Conservation (phyloP, 805 yeast species). For the Candida mattraensis region DNA sequence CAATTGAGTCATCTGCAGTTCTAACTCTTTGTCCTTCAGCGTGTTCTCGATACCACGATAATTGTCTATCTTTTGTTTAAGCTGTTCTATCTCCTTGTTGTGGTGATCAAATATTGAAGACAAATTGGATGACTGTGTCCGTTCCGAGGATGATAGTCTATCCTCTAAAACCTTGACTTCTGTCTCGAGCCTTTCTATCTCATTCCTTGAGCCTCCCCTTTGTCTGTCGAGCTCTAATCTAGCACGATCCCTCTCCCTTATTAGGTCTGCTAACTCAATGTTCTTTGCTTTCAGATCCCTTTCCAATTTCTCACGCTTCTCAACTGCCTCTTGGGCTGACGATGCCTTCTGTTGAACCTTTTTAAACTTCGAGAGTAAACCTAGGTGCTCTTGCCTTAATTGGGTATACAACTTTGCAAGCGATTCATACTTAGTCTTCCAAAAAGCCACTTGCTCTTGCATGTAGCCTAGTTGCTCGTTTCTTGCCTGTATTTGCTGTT, state of each 20-base stretch:
- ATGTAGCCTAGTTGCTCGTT: slow-evolving; percentile 41
- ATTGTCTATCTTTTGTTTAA: too few species aligned
- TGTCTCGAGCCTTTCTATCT: slow-evolving; percentile 63
- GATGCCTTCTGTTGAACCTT: slow-evolving; percentile 84
- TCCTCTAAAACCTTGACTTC: slow-evolving; percentile 61
- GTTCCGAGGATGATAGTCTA: slow-evolving; percentile 58
- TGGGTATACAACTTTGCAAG: slow-evolving; percentile 88
- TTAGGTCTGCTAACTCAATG: slow-evolving; percentile 83
- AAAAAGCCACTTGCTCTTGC: slow-evolving; percentile 71
- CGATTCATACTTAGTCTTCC: slow-evolving; percentile 87
- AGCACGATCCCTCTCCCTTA: slow-evolving; percentile 87
- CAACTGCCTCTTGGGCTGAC: slow-evolving; percentile 85
- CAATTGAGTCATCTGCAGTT: too few species aligned
- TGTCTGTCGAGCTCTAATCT: slow-evolving; percentile 75
- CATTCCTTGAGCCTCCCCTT: slow-evolving; percentile 62
- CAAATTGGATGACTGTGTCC: slow-evolving; percentile 62
- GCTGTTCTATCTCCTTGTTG: slow-evolving; percentile 56
- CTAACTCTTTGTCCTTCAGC: too few species aligned
- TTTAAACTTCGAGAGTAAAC: slow-evolving; percentile 72
- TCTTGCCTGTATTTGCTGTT: slow-evolving; percentile 71
- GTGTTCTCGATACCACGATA: too few species aligned
- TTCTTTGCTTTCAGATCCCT: slow-evolving; percentile 83
- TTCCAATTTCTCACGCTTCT: slow-evolving; percentile 77
- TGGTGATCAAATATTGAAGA: slow-evolving; percentile 60
- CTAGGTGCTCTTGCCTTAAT: slow-evolving; percentile 87